Conservation (phyloP, 306 rosid species). For the Vachellia pachyceras region DNA sequence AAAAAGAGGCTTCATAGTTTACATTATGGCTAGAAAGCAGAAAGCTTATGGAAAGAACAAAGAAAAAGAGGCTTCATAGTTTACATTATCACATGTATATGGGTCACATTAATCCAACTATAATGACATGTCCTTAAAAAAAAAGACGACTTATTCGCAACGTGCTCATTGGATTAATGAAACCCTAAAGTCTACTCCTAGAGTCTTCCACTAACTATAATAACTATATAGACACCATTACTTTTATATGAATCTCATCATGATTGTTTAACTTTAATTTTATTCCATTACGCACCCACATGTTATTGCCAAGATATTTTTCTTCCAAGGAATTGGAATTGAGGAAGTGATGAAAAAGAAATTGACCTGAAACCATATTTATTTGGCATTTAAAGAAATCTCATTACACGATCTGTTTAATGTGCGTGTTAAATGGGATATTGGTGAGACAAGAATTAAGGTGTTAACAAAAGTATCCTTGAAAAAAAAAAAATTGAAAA, state of each 20-base stretch:
- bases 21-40: no score
- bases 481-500: not conserved
- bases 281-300: not conserved
- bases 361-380: no score
- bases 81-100: conserved; percentile 1
- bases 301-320: not conserved
- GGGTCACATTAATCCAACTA: not conserved
- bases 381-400: not conserved
- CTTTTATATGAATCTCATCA: no score
- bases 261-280: no score
- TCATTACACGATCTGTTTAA: not conserved
- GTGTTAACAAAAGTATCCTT: not conserved
- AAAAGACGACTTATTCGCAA: not conserved
- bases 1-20: not conserved
- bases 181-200: not conserved
- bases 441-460: no score
- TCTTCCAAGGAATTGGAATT: not conserved
- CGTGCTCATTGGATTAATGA: conserved; percentile 5
- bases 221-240: not conserved
- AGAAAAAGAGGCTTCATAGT: not conserved
- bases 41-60: not conserved
- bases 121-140: not conserved
- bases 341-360: not conserved
- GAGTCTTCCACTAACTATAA: not conserved
- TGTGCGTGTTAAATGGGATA: not conserved